Evolutionary conservation across 148 eudicot species (phyloP).

Genomic region (Nyssa sinensis): DNA sequence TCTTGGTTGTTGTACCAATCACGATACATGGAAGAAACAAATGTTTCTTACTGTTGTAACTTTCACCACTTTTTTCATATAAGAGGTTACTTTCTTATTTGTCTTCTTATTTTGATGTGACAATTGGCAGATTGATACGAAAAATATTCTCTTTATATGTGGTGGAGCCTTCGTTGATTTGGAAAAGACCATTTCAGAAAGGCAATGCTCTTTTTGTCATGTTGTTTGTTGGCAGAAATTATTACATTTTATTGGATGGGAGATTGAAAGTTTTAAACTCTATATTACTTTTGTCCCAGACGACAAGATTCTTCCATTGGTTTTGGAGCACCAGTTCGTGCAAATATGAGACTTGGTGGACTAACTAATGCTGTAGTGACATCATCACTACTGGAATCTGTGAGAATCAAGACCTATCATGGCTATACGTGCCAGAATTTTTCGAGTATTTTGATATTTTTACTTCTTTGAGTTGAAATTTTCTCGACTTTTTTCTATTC

Average conservation of each 20-base stretch:
- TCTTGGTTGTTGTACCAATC: neutral
- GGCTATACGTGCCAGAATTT: neutral
- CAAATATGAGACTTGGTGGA: slow-evolving; percentile 46
- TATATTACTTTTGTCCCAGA: slow-evolving; percentile 27
- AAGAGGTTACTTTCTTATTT: neutral
- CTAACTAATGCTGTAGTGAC: slow-evolving; percentile 34
- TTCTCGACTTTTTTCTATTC: neutral
- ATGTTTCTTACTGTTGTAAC: neutral
- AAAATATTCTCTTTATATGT: slow-evolving; percentile 56
- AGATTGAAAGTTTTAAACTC: neutral
- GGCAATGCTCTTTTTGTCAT: slow-evolving; percentile 24
- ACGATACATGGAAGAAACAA: neutral
- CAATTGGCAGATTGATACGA: slow-evolving; percentile 45
- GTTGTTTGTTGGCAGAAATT: neutral
- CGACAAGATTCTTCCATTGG: slow-evolving; percentile 66
- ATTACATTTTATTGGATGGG: neutral
- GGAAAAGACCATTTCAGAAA: slow-evolving; percentile 52
- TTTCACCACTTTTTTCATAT: neutral
- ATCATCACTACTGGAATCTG: slow-evolving; percentile 56
- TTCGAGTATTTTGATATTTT: neutral
- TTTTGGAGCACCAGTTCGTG: slow-evolving; percentile 61
- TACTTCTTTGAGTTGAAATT: neutral
- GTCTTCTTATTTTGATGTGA: slow-evolving; percentile 4
- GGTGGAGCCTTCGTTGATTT: slow-evolving; percentile 54
- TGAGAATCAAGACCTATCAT: slow-evolving; percentile 20